Conservation (phyloP, 495 filamentous ascomycete species). For the Pseudomonodictys pantanalensis region DNA sequence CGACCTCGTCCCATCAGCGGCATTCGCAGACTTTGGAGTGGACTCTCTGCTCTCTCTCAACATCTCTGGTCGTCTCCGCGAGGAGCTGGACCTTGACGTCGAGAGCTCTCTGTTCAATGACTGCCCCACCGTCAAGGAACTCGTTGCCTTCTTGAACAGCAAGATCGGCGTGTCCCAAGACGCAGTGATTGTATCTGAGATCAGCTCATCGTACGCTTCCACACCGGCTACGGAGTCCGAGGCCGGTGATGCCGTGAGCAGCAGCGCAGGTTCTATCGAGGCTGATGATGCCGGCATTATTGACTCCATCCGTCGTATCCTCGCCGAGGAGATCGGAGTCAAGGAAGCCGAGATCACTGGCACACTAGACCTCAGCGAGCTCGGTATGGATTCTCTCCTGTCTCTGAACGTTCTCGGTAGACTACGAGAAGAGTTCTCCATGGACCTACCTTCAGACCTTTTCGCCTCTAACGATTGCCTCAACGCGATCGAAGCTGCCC, state of each 20-base stretch:
- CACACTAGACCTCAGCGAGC: conserved; percentile 14
- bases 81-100: conserved; percentile 45
- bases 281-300: conserved; percentile 15
- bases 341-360: conserved; percentile 21
- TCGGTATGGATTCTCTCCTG: conserved; percentile 25
- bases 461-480: conserved; percentile 41
- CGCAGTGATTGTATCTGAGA: conserved; percentile 9
- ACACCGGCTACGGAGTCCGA: conserved; percentile 26
- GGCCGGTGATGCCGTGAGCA: conserved; percentile 10
- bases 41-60: conserved; percentile 52
- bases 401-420: conserved; percentile 17
- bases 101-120: conserved; percentile 53
- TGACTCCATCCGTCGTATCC: conserved; percentile 12
- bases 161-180: neutral
- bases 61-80: conserved; percentile 40
- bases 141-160: conserved; percentile 29
- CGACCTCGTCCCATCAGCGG: conserved; percentile 10
- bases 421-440: conserved; percentile 14
- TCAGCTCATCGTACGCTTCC: conserved; percentile 24
- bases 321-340: conserved; percentile 26
- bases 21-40: conserved; percentile 48
- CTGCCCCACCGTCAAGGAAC: conserved; percentile 47
- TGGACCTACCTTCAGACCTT: conserved; percentile 44
- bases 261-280: conserved; percentile 15
- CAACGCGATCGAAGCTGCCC: conserved; percentile 43